phyloP scores from a whole-genome alignment of 805 yeast genomes.

The Wickerhamomyces rabaulensis region DNA sequence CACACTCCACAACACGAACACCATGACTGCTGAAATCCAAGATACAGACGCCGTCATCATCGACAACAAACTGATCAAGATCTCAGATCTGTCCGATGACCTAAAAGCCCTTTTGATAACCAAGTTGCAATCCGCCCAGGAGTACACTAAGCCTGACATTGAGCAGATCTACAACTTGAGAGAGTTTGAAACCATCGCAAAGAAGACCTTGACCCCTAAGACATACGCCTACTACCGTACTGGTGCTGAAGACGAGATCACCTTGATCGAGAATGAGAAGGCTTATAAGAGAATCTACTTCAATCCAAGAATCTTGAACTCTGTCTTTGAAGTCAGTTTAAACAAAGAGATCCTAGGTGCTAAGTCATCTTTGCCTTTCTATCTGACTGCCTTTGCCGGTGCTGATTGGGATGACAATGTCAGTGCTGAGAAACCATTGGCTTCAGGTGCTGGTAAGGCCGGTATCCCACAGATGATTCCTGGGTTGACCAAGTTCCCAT shows the following conservation, averaged over 20 bases:
- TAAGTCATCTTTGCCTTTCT: slow-evolving; percentile 40
- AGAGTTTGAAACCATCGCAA: background rate
- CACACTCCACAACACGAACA: too few relatives aligned
- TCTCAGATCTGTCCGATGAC: background rate
- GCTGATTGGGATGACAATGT: slow-evolving; percentile 36
- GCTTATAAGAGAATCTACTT: slow-evolving; percentile 39
- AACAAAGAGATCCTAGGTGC: slow-evolving; percentile 45
- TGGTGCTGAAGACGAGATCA: slow-evolving; percentile 45
- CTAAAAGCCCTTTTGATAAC: background rate
- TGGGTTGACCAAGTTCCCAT: slow-evolving; percentile 33
- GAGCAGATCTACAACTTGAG: background rate
- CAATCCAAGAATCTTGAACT: slow-evolving; percentile 38
- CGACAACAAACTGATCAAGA: background rate
- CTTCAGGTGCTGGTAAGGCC: slow-evolving; percentile 34
- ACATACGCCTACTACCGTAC: slow-evolving; percentile 34
- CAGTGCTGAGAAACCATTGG: slow-evolving; percentile 38
- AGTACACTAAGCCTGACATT: background rate
- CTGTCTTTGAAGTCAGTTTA: slow-evolving; percentile 31
- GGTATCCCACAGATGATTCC: slow-evolving; percentile 46
- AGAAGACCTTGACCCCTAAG: background rate
- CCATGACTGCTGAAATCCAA: background rate
- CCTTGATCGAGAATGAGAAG: slow-evolving; percentile 38
- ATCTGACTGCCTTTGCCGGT: slow-evolving; percentile 44
- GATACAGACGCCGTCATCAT: background rate
- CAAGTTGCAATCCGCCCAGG: background rate